These are phyloP conservation scores for Coprinellus micaceus DNA, from an alignment of 768 basidiomycete species.

Conservation along the genomic window DNA sequence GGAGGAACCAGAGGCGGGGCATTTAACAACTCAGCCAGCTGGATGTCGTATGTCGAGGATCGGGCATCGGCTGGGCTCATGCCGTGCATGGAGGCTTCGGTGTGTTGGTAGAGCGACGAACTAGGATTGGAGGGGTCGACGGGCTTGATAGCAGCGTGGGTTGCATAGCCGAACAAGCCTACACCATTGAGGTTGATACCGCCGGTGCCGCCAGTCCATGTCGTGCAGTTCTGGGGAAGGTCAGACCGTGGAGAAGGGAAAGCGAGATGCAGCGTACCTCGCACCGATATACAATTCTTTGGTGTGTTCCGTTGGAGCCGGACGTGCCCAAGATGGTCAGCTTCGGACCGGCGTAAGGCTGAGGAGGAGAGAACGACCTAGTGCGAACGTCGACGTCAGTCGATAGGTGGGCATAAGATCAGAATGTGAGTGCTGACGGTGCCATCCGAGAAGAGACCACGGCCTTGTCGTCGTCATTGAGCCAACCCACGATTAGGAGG, in stretches of 20 bases:
- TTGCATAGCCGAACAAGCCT: conserved; percentile 7
- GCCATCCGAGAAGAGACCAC: conserved; percentile 3
- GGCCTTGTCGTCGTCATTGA: conserved; percentile 6
- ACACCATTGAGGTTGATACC: conserved; percentile 7
- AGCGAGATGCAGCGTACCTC: not conserved
- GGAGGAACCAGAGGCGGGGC: conserved; percentile 1
- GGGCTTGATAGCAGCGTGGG: conserved; percentile 5
- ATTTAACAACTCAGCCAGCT: not conserved
- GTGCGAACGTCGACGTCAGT: not conserved
- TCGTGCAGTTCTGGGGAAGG: conserved; percentile 7
- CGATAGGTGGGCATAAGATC: not conserved
- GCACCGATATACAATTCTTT: conserved; percentile 10
- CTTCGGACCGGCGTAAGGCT: conserved; percentile 1
- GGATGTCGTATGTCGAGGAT: not conserved
- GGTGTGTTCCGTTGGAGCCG: conserved; percentile 10
- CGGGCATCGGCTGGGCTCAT: conserved; percentile 1
- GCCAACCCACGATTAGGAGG: conserved; percentile 11
- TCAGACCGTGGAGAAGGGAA: not conserved
- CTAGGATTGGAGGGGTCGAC: not conserved
- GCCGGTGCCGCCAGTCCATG: conserved; percentile 6
- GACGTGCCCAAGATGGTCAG: conserved; percentile 9
- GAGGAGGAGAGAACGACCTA: conserved; percentile 5
- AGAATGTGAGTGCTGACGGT: not conserved
- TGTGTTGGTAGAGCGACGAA: conserved; percentile 7
- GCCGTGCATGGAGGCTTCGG: not conserved